Base-by-base conservation (phyloP, 2,329 filamentous ascomycete genomes). In the Apiospora aurea region DNA sequence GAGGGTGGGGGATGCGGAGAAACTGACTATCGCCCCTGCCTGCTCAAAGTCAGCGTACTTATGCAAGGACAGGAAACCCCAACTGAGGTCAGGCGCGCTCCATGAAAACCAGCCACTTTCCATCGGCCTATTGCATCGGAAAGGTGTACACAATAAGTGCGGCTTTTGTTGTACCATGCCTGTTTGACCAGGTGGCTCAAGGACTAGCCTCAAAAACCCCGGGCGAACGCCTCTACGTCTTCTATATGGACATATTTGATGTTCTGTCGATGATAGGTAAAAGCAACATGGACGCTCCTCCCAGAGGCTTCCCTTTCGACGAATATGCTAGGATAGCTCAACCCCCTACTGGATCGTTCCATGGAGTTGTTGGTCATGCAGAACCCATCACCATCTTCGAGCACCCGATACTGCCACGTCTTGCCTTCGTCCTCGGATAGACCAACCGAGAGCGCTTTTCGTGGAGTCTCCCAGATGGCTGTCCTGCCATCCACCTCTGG, bases 331-430 rank as follows among this genome's bases (percentile, higher is more conserved):
- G 83, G 84, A 69, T 86, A 85, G 34, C 82, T 84, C 46, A 85
- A 66, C 71, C 85, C 84, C 10, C 83, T 75, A 38, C 85, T 86
- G 2, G 81, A 78, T 61, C 82, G 82, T 0, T 83, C 78, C 13
- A 78, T 77, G 0, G 82, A 84, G 69, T 85, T 84, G 72, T 85
- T 86, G 0, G 83, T 86, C 77, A 85, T 80, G 69, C 84, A 85
- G 38, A 82, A 85, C 0, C 84, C 84, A 73, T 85, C 83, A 0
- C 84, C 83, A 3, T 84, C 83, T 61, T 85, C 83, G 0, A 85
- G 73, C 5, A 84, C 77, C 24, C 78, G 81, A 68, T 79, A 79
- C 14, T 73, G 79, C 83, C 83, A 85, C 0, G 79, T 81, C 13
- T 77, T 4, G 0, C 83, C 83, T 11, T 80, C 75, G 69, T 85